phyloP scores from a whole-genome alignment of 805 yeast genomes.

The Zygosaccharomyces rouxii region DNA sequence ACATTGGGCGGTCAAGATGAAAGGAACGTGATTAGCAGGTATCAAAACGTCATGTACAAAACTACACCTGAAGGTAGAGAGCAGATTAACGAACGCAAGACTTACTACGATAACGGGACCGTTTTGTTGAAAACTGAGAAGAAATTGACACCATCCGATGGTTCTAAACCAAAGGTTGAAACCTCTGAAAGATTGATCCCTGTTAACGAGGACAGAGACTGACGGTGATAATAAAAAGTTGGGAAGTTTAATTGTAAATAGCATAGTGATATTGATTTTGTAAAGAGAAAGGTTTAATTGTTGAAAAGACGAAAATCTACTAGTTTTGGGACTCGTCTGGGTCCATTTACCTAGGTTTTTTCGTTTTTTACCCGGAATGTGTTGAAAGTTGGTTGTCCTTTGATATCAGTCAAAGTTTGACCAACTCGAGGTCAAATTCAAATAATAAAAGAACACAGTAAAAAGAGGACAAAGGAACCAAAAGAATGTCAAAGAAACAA shows the following conservation, averaged over 20 bases:
- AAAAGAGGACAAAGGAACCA: background rate
- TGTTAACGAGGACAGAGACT: slow-evolving; percentile 13
- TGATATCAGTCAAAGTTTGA: background rate
- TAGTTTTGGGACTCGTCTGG: background rate
- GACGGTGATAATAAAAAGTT: background rate
- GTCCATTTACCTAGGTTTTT: background rate
- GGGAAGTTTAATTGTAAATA: background rate
- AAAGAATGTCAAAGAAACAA: slow-evolving; percentile 48
- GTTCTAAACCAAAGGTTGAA: slow-evolving; percentile 36
- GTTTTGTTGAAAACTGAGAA: slow-evolving; percentile 37
- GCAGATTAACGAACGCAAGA: slow-evolving; percentile 36
- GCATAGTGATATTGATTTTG: background rate
- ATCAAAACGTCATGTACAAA: slow-evolving; percentile 36
- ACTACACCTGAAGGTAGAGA: slow-evolving; percentile 45
- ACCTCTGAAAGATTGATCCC: slow-evolving; percentile 24
- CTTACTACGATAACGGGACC: slow-evolving; percentile 43
- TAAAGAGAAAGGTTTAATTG: background rate
- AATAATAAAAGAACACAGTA: background rate
- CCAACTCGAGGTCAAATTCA: background rate
- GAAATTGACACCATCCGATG: slow-evolving; percentile 38
- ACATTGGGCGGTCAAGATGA: background rate
- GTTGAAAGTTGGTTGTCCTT: background rate
- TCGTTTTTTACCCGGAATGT: slow-evolving; percentile 5
- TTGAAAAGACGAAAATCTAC: background rate
- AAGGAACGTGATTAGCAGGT: slow-evolving; percentile 37